These are phyloP conservation scores for Dalbergia cochinchinensis DNA, from an alignment of 306 rosid genomes.

Conservation along the genomic window DNA sequence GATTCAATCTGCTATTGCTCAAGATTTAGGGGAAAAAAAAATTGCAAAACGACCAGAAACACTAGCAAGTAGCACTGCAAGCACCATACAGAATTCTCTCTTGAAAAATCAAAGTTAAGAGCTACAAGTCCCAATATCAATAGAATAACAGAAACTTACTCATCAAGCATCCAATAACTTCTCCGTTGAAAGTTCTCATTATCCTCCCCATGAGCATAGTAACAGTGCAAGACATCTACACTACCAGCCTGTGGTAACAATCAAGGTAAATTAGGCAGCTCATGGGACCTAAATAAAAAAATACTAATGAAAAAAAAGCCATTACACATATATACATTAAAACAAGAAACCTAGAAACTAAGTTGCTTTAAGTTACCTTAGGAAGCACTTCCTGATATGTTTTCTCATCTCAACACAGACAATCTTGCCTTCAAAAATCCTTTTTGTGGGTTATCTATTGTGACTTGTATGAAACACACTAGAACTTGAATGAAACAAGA, in stretches of 20 bases:
- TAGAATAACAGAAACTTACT: constrained; percentile 53
- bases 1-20: constrained; percentile 4
- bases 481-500: constrained; percentile 5
- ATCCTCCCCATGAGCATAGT: constrained; percentile 88
- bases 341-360: constrained; percentile 2
- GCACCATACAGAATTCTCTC: constrained; percentile 1
- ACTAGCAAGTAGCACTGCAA: background rate
- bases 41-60: constrained; percentile 7
- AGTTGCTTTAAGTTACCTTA: background rate
- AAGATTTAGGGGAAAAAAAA: background rate
- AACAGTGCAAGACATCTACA: constrained; percentile 75
- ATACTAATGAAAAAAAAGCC: background rate
- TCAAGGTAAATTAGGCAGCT: constrained; percentile 38
- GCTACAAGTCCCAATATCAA: constrained; percentile 16
- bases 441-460: background rate
- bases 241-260: constrained; percentile 65
- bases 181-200: constrained; percentile 73
- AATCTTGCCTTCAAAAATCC: background rate
- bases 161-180: constrained; percentile 88
- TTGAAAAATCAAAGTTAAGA: constrained; percentile 28
- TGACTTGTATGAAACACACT: background rate
- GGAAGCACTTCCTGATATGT: background rate
- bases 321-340: background rate
- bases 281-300: constrained; percentile 4
- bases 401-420: background rate